Conservation (phyloP, 2,329 filamentous ascomycete genomes). For the Penicillium sp. region DNA sequence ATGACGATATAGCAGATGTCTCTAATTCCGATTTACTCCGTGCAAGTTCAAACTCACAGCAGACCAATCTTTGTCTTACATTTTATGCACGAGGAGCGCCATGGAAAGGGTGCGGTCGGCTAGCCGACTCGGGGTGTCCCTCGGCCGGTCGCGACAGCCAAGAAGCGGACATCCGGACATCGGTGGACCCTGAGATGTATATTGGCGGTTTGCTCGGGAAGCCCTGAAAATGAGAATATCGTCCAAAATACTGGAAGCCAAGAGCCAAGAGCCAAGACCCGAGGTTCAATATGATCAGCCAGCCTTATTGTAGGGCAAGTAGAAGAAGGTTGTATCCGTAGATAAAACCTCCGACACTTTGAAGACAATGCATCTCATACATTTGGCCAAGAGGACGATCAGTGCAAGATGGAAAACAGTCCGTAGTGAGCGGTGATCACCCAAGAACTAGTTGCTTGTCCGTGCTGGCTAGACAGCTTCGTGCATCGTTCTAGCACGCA, state of each 20-base stretch:
- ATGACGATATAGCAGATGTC: conserved; percentile 5
- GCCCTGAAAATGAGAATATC: background rate
- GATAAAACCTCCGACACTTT: background rate
- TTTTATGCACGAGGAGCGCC: conserved; percentile 6
- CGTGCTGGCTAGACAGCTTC: conserved; percentile 1
- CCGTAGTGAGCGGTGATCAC: conserved; percentile 2
- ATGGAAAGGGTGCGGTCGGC: conserved; percentile 16
- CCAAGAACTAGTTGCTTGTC: conserved; percentile 5
- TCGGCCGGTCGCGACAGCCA: background rate
- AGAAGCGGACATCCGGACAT: background rate
- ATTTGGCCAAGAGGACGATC: background rate
- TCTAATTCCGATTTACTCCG: background rate
- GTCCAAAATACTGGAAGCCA: background rate
- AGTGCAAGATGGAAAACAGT: conserved; percentile 2
- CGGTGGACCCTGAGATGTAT: background rate
- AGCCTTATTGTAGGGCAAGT: conserved; percentile 2
- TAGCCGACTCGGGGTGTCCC: conserved; percentile 19
- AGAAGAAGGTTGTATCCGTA: conserved; percentile 1
- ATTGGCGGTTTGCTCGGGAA: conserved; percentile 1
- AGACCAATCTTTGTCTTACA: conserved; percentile 3
- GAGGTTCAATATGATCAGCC: background rate
- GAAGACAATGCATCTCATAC: conserved; percentile 5
- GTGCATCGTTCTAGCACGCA: conserved; percentile 10
- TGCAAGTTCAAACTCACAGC: background rate
- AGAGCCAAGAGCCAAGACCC: background rate